phyloP scores from a whole-genome alignment of 2,329 filamentous ascomycete species.

The Annulohypoxylon truncatum region DNA sequence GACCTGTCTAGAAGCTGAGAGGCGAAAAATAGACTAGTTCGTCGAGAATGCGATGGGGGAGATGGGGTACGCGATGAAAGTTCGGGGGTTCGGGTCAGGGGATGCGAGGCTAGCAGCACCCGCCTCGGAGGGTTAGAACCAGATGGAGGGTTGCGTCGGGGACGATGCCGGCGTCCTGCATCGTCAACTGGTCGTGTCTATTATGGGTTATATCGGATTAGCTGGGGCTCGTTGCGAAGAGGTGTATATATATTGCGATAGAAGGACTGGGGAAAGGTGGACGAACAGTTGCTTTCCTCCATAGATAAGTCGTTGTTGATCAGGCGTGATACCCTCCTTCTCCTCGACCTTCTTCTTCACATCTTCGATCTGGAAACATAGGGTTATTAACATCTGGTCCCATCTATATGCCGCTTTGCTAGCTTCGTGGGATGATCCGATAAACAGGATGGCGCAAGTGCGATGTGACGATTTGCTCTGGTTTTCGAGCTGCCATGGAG shows the following conservation, averaged over 20 bases:
- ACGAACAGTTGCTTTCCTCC: constrained; percentile 97
- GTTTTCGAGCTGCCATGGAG: neutral
- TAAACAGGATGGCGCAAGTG: constrained; percentile 3
- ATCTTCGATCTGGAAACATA: constrained; percentile 76
- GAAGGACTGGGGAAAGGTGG: neutral
- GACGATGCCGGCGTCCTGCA: constrained; percentile 88
- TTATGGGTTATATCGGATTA: constrained; percentile 53
- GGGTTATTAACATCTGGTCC: neutral
- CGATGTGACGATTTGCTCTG: neutral
- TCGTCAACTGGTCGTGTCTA: constrained; percentile 96
- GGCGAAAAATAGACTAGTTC: neutral
- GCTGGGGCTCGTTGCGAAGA: neutral
- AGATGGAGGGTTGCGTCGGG: constrained; percentile 94
- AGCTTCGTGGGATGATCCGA: neutral
- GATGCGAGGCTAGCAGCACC: constrained; percentile 52
- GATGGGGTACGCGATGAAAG: neutral
- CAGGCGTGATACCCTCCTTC: constrained; percentile 97
- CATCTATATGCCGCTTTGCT: neutral
- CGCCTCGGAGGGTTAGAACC: constrained; percentile 92
- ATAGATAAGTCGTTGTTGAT: constrained; percentile 95
- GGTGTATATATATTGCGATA: neutral
- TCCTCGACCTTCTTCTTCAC: constrained; percentile 99
- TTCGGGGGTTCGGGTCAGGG: neutral
- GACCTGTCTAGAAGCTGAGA: neutral
- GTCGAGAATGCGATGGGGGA: neutral